Conservation (phyloP, 768 basidiomycete genomes). For the Mycena floridula region DNA sequence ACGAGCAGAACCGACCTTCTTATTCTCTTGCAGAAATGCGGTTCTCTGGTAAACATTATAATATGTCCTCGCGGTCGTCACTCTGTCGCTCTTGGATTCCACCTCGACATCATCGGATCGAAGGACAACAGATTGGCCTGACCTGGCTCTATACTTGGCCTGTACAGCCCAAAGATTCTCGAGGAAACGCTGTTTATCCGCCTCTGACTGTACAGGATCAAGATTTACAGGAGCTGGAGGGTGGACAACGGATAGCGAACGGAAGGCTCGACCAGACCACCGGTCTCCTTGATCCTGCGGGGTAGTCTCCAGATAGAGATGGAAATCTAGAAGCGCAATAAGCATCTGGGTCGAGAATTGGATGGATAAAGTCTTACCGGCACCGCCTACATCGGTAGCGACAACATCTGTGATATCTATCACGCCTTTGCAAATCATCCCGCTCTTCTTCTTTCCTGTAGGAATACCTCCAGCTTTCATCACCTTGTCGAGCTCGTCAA, state of each 20-base stretch:
- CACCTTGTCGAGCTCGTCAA: slow-evolving; percentile 74
- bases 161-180: slow-evolving; percentile 89
- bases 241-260: slow-evolving; percentile 70
- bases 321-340: slow-evolving; percentile 75
- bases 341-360: slow-evolving; percentile 1
- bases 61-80: slow-evolving; percentile 72
- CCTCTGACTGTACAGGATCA: slow-evolving; percentile 57
- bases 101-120: slow-evolving; percentile 72
- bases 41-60: slow-evolving; percentile 85
- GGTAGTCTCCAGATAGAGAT: slow-evolving; percentile 77
- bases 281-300: slow-evolving; percentile 78
- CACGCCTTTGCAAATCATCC: slow-evolving; percentile 79
- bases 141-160: slow-evolving; percentile 68
- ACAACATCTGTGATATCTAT: slow-evolving; percentile 81
- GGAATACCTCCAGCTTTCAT: slow-evolving; percentile 59
- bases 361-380: slow-evolving; percentile 46
- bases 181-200: slow-evolving; percentile 77
- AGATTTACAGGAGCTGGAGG: slow-evolving; percentile 63
- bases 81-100: slow-evolving; percentile 54
- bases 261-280: slow-evolving; percentile 85
- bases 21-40: slow-evolving; percentile 69
- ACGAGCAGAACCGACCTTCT: slow-evolving; percentile 53
- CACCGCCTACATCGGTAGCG: slow-evolving; percentile 78
- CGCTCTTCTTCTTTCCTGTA: slow-evolving; percentile 66
- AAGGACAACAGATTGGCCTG: slow-evolving; percentile 69